These are phyloP conservation scores for Hygrocybe coccinea DNA, from an alignment of 768 basidiomycete species.

Conservation along the genomic window DNA sequence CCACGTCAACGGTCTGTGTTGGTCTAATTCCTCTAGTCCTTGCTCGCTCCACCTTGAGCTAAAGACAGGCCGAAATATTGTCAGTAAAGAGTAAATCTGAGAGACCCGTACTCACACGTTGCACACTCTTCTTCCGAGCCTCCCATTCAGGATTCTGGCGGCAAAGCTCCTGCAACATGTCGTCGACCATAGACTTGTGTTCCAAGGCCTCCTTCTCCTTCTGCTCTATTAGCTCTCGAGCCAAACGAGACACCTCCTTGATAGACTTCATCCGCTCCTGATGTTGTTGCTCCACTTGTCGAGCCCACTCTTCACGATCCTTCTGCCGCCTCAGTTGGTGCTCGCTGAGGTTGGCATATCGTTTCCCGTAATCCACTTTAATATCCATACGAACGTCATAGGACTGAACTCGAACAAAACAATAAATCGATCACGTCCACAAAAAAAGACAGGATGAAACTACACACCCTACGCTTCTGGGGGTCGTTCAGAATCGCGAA, in stretches of 20 bases:
- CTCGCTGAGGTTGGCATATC: slow-evolving; percentile 28
- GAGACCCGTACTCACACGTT: slow-evolving; percentile 39
- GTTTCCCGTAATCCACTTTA: slow-evolving; percentile 22
- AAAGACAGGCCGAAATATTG: background rate
- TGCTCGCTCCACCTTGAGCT: slow-evolving; percentile 11
- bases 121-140: slow-evolving; percentile 45
- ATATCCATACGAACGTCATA: slow-evolving; percentile 43
- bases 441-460: background rate
- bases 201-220: slow-evolving; percentile 39
- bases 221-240: slow-evolving; percentile 35
- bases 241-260: slow-evolving; percentile 27
- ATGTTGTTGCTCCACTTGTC: slow-evolving; percentile 43
- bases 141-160: slow-evolving; percentile 60
- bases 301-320: slow-evolving; percentile 54
- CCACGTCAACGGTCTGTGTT: background rate
- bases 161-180: slow-evolving; percentile 52
- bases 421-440: background rate
- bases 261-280: slow-evolving; percentile 47
- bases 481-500: slow-evolving; percentile 56
- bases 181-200: slow-evolving; percentile 43
- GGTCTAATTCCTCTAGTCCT: background rate
- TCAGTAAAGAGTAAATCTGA: background rate
- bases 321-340: slow-evolving; percentile 40
- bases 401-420: slow-evolving; percentile 30
- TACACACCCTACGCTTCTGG: slow-evolving; percentile 49